Evolutionary conservation across 495 filamentous ascomycete species (phyloP).

Genomic region (Amphirosellinia nigrospora): DNA sequence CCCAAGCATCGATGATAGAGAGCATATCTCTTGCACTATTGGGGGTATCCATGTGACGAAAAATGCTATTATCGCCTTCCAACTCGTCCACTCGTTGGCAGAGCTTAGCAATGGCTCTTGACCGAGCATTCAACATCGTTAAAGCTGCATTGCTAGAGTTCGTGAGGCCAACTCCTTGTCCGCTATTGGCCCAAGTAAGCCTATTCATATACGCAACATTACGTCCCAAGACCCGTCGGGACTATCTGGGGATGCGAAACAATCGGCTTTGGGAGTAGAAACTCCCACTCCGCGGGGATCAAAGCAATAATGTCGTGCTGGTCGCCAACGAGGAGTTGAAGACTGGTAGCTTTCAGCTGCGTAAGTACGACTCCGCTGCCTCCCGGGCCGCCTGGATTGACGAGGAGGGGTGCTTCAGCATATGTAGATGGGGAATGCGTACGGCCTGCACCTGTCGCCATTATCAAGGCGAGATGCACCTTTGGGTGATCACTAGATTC

Average conservation of each 20-base stretch:
- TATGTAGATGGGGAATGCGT: constrained; percentile 51
- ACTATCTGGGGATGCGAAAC: constrained; percentile 36
- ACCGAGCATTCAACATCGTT: constrained; percentile 36
- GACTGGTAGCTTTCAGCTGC: constrained; percentile 40
- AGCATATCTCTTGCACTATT: constrained; percentile 43
- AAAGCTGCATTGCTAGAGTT: constrained; percentile 47
- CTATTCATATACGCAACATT: constrained; percentile 38
- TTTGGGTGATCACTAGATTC: constrained; percentile 47
- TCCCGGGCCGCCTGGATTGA: constrained; percentile 56
- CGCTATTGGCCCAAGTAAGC: constrained; percentile 25
- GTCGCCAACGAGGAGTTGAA: constrained; percentile 51
- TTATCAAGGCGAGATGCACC: constrained; percentile 58
- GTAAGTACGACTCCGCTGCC: constrained; percentile 54
- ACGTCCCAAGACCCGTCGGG: constrained; percentile 28
- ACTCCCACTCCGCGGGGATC: constrained; percentile 44
- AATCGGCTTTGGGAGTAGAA: constrained; percentile 41
- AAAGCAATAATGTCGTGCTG: constrained; percentile 43
- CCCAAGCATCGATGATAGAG: constrained; percentile 44
- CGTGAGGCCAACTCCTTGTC: constrained; percentile 39
- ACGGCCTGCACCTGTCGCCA: constrained; percentile 56
- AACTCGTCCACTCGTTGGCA: constrained; percentile 43
- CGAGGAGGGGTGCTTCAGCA: constrained; percentile 34
- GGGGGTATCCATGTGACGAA: constrained; percentile 38
- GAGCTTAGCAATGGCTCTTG: constrained; percentile 40
- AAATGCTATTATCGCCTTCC: constrained; percentile 39